These are phyloP conservation scores for Asterella californica DNA, from an alignment of 225 moss, liverwort and hornwort genomes.

Conservation along the genomic window DNA sequence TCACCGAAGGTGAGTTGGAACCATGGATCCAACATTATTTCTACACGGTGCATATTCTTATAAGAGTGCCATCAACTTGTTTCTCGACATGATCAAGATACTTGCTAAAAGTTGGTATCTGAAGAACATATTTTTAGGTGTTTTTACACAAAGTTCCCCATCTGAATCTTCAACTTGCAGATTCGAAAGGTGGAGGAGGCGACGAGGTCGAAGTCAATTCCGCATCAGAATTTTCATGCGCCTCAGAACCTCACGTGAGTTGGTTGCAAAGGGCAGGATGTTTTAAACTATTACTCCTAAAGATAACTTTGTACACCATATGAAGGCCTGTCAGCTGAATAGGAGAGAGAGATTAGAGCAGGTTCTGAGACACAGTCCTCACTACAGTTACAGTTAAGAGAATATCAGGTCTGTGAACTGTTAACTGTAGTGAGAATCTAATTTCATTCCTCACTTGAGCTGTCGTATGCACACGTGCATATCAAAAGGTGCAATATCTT, in stretches of 20 bases:
- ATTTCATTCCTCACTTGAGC: slow-evolving; percentile 3
- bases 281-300: not conserved
- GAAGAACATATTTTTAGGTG: not conserved
- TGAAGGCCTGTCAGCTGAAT: not conserved
- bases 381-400: too few species aligned
- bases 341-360: not conserved
- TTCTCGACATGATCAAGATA: not conserved
- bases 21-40: not conserved
- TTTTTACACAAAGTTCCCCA: not conserved
- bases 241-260: slow-evolving; percentile 6
- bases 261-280: not conserved
- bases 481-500: not conserved
- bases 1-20: slow-evolving; percentile 5
- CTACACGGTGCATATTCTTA: not conserved
- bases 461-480: not conserved
- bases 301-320: slow-evolving; percentile 2
- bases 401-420: slow-evolving; percentile 10
- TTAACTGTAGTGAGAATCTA: slow-evolving; percentile 15
- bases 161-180: not conserved
- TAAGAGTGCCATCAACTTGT: not conserved
- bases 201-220: not conserved
- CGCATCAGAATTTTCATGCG: not conserved
- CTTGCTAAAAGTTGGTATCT: not conserved
- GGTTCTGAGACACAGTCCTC: too few species aligned
- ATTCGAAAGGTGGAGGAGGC: not conserved